Evolutionary conservation across 805 yeast species (phyloP).

Genomic region (Ogataea neopini): DNA sequence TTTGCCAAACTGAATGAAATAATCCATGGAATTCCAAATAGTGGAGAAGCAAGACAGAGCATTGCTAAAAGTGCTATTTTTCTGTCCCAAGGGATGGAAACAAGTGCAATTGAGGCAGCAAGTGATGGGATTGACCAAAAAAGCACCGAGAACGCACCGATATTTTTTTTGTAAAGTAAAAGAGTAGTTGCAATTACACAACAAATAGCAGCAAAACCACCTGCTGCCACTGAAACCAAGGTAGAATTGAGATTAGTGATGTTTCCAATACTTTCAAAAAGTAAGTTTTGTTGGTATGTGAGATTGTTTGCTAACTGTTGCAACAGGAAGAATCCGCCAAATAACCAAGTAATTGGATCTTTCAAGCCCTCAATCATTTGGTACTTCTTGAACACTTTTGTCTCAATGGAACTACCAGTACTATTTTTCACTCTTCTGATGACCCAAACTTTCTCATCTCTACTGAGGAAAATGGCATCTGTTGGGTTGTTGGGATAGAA

Average conservation of each 20-base stretch:
- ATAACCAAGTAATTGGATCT: constrained; percentile 45
- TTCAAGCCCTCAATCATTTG: constrained; percentile 31
- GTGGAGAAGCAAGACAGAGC: constrained; percentile 46
- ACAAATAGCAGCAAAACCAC: constrained; percentile 47
- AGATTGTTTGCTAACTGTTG: constrained; percentile 24
- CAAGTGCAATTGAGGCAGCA: constrained; percentile 44
- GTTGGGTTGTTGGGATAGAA: constrained; percentile 61
- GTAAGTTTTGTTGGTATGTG: constrained; percentile 40
- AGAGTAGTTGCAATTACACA: constrained; percentile 34
- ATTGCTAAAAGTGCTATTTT: constrained; percentile 48
- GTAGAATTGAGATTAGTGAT: constrained; percentile 45
- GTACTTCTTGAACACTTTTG: constrained; percentile 26
- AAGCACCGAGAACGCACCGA: constrained; percentile 5
- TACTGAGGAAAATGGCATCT: constrained; percentile 44
- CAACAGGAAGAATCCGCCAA: constrained; percentile 30
- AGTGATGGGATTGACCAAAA: constrained; percentile 36
- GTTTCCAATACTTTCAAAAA: constrained; percentile 44
- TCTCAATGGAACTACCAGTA: constrained; percentile 31
- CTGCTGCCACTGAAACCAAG: constrained; percentile 52
- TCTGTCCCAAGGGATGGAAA: constrained; percentile 44
- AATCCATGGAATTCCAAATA: constrained; percentile 35
- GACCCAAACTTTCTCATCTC: constrained; percentile 35
- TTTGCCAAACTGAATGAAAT: constrained; percentile 27
- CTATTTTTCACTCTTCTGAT: constrained; percentile 29
- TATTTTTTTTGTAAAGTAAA: constrained; percentile 40